These are phyloP conservation scores for Hydnum rufescens DNA, from an alignment of 768 basidiomycete genomes.

Conservation along the genomic window DNA sequence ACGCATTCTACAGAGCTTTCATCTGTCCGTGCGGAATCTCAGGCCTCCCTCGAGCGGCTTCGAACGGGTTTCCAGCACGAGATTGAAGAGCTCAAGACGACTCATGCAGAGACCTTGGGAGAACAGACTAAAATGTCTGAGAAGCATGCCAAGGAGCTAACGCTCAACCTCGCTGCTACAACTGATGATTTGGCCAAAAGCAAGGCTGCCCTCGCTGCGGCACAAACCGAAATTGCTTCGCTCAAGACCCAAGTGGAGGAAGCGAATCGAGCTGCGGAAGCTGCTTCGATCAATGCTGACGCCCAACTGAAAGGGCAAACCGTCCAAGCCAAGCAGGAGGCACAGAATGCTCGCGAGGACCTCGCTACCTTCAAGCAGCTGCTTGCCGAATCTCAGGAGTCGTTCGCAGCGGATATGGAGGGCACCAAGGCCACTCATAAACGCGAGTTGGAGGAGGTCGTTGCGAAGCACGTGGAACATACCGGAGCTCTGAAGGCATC, in stretches of 20 bases:
- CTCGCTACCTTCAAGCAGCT: conserved; percentile 42
- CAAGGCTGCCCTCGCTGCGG: conserved; percentile 39
- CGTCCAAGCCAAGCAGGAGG: conserved; percentile 34
- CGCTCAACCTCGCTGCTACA: conserved; percentile 63
- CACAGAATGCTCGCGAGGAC: conserved; percentile 48
- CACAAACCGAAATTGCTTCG: conserved; percentile 33
- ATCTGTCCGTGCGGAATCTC: conserved; percentile 42
- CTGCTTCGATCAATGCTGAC: conserved; percentile 15
- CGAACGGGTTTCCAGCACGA: conserved; percentile 38
- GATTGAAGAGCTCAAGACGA: conserved; percentile 39
- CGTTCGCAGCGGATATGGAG: conserved; percentile 26
- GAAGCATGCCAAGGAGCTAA: conserved; percentile 42
- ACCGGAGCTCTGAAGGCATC: conserved; percentile 33
- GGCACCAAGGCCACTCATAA: conserved; percentile 48
- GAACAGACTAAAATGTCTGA: conserved; percentile 34
- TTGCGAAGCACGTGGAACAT: conserved; percentile 49
- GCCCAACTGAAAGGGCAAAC: conserved; percentile 33
- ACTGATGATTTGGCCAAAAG: conserved; percentile 66
- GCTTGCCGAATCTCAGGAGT: conserved; percentile 47
- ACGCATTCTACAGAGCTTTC: conserved; percentile 53
- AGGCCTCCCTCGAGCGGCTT: conserved; percentile 48
- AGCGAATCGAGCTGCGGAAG: conserved; percentile 25
- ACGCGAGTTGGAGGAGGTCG: conserved; percentile 57
- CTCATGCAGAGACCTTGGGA: conserved; percentile 42
- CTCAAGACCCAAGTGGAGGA: conserved; percentile 47